Evolutionary conservation across 352 stramenopile species (phyloP), one percentile per base, ranked within the genome.

Genomic region (Labyrinthula sp.): DNA sequence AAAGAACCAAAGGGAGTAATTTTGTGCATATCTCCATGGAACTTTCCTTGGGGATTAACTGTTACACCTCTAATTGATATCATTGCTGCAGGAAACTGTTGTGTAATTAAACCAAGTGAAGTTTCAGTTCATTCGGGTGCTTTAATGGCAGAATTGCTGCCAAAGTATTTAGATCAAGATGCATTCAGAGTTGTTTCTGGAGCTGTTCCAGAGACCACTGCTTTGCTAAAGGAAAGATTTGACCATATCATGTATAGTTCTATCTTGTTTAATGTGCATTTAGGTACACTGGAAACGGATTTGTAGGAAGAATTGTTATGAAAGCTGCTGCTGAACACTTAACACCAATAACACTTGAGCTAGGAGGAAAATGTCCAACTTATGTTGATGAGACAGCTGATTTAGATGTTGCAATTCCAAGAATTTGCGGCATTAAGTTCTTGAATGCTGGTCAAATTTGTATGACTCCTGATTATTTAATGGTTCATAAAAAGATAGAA

Each of bases 381-480:
- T 75, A 86, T 56, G 62, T 91, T 20, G 72, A 84, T 33, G 60
- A 73, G 24, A 67, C 66, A 26, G 54, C 60, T 22, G 50, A 69
- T 26, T 30, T 71, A 2, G 47, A 39, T 1, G 59, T 82, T 21
- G 60, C 77, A 0, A 71, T 68, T 2, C 22, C 69, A 33, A 66
- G 83, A 3, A 69, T 95, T 27, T 57, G 76, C 4, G 89, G 67
- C 63, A 67, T 58, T 1, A 79, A 83, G 22, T 78, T 69, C 23
- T 49, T 82, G 18, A 95, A 95, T 60, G 54, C 62, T 15, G 83
- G 83, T 0, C 85, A 95, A 64, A 89, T 71, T 29, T 95, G 85
- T 60, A 65, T 94, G 24, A 69, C 79, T 10, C 79, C 82, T 2
- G 83, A 94, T 60, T 89, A 91, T 65, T 46, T 93, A 4, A 37